Base-by-base conservation (phyloP, 2,329 filamentous ascomycete genomes). In the Alternaria rosae region DNA sequence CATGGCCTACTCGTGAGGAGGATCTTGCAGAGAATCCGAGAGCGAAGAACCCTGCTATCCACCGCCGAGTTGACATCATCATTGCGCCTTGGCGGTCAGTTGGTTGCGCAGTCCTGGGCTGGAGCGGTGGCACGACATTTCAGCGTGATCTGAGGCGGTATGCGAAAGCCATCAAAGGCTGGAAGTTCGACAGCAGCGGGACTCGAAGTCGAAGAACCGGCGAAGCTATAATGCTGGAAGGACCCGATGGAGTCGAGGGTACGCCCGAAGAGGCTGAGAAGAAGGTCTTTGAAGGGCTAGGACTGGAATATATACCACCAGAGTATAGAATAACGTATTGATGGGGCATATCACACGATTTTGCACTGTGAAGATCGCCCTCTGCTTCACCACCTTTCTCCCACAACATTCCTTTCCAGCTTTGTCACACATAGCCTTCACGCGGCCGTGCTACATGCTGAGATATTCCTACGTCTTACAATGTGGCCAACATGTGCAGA, bases 161-260 rank as follows among this genome's bases (percentile, higher is more conserved):
- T 79, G 92, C 90, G 63, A 94, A 92, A 78, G 85, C 88, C 38
- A 84, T 86, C 59, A 89, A 87, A 70, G 84, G 84, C 0, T 90
- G 92, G 85, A 97, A 95, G 77, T 98, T 98, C 75, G 94, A 97
- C 75, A 95, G 91, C 65, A 96, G 92, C 72, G 95, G 95, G 0
- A 87, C 97, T 11, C 85, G 93, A 45, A 88, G 88, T 71, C 84
- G 89, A 9, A 78, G 73, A 9, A 87, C 89, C 56, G 92, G 92
- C 4, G 89, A 89, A 82, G 86, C 94, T 0, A 72, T 89, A n/a
- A 89, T 95, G 76, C 71, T 95, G 12, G 85, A 91, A 82, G 74
- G 85, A 73, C 56, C 66, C 17, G 70, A 79, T 17, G 81, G 79
- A 1, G 76, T 81, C n/a, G 74, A 80, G 28, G 81, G 78, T 80